phyloP scores from a whole-genome alignment of 768 basidiomycete species.

The Pluteus cervinus region DNA sequence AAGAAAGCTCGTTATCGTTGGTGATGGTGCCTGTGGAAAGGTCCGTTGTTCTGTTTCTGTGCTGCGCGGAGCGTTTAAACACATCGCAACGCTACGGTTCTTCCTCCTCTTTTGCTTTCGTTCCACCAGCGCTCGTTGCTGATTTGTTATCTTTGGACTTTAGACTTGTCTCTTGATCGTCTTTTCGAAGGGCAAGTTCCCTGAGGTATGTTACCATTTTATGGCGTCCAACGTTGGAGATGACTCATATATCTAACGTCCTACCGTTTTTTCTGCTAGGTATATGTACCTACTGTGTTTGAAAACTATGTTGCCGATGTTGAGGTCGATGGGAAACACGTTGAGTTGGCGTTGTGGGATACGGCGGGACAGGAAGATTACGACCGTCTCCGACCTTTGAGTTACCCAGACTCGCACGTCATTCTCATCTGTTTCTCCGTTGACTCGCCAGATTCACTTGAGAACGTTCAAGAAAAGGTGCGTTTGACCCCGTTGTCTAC shows the following conservation, averaged over 20 bases:
- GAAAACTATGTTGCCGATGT: conserved; percentile 99
- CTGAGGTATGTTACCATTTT: conserved; percentile 56
- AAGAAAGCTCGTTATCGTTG: conserved; percentile 98
- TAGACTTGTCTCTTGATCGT: conserved; percentile 93
- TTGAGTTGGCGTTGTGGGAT: conserved; percentile 99
- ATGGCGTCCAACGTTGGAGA: not conserved
- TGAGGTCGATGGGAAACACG: conserved; percentile 96
- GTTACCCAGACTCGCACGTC: conserved; percentile 99
- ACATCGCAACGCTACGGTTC: no score
- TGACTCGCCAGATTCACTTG: conserved; percentile 95
- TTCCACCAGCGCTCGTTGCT: no score
- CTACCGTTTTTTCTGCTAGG: conserved; percentile 40
- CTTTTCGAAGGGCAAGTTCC: conserved; percentile 95
- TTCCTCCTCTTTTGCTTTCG: no score
- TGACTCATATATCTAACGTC: not conserved
- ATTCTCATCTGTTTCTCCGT: conserved; percentile 99
- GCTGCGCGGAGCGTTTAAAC: conserved; percentile 13
- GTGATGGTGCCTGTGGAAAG: conserved; percentile 98
- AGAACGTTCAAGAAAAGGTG: conserved; percentile 99
- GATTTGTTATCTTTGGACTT: no score
- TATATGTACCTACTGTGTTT: conserved; percentile 98
- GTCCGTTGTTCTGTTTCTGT: conserved; percentile 27
- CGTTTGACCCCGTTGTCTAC: conserved; percentile 22
- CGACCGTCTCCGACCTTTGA: conserved; percentile 95
- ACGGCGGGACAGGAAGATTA: conserved; percentile 99